Conservation (phyloP, 768 basidiomycete genomes). For the Leccinellum luteum region DNA sequence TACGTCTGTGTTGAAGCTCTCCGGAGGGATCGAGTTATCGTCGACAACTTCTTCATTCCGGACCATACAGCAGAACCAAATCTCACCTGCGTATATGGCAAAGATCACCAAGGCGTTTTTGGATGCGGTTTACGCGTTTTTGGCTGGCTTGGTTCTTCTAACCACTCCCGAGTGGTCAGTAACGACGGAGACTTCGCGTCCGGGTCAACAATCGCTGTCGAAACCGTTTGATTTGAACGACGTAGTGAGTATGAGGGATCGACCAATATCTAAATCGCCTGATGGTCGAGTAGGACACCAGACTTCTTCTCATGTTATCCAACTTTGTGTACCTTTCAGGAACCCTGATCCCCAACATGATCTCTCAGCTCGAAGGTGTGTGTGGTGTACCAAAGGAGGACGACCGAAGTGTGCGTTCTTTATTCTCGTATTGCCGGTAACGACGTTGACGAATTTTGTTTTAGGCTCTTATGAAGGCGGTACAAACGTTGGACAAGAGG, state of each 20-base stretch:
- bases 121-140: constrained; percentile 79
- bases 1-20: constrained; percentile 74
- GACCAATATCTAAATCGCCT: background rate
- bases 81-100: constrained; percentile 60
- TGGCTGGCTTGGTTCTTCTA: constrained; percentile 82
- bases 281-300: constrained; percentile 61
- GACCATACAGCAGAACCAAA: constrained; percentile 54
- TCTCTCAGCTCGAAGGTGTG: constrained; percentile 73
- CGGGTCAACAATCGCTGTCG: constrained; percentile 20
- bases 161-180: constrained; percentile 66
- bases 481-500: constrained; percentile 81
- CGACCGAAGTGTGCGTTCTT: constrained; percentile 59
- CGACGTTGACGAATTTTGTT: background rate
- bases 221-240: constrained; percentile 55
- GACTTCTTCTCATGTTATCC: constrained; percentile 84
- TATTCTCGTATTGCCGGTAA: background rate
- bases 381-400: constrained; percentile 69
- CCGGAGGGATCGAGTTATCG: constrained; percentile 67
- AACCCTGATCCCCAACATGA: constrained; percentile 71
- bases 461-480: constrained; percentile 72
- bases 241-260: constrained; percentile 42
- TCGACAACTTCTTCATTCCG: constrained; percentile 46
- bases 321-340: constrained; percentile 80
- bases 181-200: constrained; percentile 5
- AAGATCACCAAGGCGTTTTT: constrained; percentile 85